Evolutionary conservation across 257 asterid genomes (phyloP).

Genomic region (Linaria vulgaris): DNA sequence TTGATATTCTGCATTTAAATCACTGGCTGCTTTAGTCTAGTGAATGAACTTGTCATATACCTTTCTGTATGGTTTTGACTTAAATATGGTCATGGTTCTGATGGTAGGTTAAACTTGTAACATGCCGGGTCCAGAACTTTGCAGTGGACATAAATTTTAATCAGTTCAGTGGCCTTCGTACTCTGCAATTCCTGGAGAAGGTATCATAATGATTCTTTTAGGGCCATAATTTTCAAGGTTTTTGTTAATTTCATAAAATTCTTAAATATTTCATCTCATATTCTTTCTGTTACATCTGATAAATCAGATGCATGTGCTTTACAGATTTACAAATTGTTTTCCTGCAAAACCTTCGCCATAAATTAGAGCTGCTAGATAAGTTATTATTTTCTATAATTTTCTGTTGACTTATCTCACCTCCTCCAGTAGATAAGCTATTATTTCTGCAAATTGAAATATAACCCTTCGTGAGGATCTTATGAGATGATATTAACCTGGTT

Average conservation of each 20-base stretch:
- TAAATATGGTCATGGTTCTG: slow-evolving; percentile 31
- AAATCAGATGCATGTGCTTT: slow-evolving; percentile 13
- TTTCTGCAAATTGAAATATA: too few species aligned
- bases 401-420: neutral
- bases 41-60: slow-evolving; percentile 3
- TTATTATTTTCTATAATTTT: too few species aligned
- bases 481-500: too few species aligned
- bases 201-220: slow-evolving; percentile 28
- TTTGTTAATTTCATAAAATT: slow-evolving; percentile 16
- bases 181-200: slow-evolving; percentile 96
- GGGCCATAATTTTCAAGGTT: neutral
- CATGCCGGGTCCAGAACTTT: slow-evolving; percentile 74
- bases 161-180: slow-evolving; percentile 89
- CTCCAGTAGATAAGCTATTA: too few species aligned
- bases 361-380: slow-evolving; percentile 9
- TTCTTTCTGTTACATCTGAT: neutral
- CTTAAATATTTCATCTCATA: neutral
- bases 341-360: slow-evolving; percentile 2
- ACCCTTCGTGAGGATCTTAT: too few species aligned
- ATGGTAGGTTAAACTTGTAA: slow-evolving; percentile 91
- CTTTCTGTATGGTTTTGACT: slow-evolving; percentile 12
- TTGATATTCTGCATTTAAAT: slow-evolving; percentile 8
- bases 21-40: neutral
- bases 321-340: slow-evolving; percentile 9
- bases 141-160: slow-evolving; percentile 88